Base-by-base conservation (phyloP, 345 rosid genomes). In the Heritiera fomes region DNA sequence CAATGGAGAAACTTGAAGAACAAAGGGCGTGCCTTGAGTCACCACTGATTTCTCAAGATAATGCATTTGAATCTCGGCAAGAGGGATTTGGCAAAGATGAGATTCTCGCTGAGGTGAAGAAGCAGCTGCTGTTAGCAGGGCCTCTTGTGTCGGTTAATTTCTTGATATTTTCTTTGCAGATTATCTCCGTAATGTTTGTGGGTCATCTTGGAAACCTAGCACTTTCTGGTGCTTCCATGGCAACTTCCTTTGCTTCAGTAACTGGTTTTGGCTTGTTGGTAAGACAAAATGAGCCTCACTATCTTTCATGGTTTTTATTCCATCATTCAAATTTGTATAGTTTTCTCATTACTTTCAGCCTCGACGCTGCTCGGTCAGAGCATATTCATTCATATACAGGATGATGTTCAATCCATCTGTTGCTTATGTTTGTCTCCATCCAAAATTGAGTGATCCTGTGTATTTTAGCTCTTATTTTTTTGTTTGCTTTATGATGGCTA, bases 181-280 rank as follows among this genome's bases (percentile, higher is more conserved):
- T 82, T n/a, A 77, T 82, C 52, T 80, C 83, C 13, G 82, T 87
- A 20, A 86, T 88, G 74, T 70, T 47, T 13, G 74, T 70, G 5
- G 74, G 74, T 70, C 74, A 70, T 70, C 74, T 70, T 14, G 80
- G 66, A 66, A 74, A 75, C 67, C 52, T 85, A 56, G 60, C 88
- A 1, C 86, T 89, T 49, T 80, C 89, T 1, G 82, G 88, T 55
- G 87, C 90, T 79, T 81, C 85, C 1, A 78, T 87, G 34, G 87
- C 91, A 53, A 84, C 88, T 55, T 83, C 86, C 60, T 87, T 87
- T 5, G 83, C 86, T 81, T 84, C 83, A 0, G 89, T 87, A 41
- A 82, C 90, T 7, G 84, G 90, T 28, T 89, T 89, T 82, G 74
- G 81, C 69, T 81, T 89, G 56, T 62, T 87, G 81, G 89, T 87